A percentile compares a stretch with the other conserved stretches of the same genome.
These are phyloP conservation scores for Ophiostoma sp. DNA, from an alignment of 2,329 filamentous ascomycete species.

Conservation along the genomic window DNA sequence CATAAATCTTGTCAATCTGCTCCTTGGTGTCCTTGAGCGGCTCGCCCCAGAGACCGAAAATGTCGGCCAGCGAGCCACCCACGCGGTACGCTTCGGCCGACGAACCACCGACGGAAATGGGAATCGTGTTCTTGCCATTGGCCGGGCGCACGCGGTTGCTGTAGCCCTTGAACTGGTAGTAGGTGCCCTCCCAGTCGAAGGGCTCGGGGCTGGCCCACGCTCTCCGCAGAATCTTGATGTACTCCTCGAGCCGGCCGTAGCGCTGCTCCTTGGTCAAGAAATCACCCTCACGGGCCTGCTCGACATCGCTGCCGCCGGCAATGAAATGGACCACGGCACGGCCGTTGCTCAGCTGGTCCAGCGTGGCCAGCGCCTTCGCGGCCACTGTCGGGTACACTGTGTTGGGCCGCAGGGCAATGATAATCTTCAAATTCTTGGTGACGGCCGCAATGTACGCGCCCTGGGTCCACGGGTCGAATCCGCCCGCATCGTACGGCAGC, in stretches of 20 bases:
- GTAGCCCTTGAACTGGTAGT: constrained; percentile 61
- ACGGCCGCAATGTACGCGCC: constrained; percentile 58
- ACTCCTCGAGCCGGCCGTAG: constrained; percentile 60
- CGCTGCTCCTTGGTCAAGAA: constrained; percentile 59
- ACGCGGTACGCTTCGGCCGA: constrained; percentile 61
- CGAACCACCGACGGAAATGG: constrained; percentile 60
- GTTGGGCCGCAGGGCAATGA: constrained; percentile 63
- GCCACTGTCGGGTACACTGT: constrained; percentile 63
- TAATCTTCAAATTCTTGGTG: constrained; percentile 61
- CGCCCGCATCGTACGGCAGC: constrained; percentile 58
- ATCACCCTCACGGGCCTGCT: constrained; percentile 62
- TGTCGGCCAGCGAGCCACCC: constrained; percentile 59
- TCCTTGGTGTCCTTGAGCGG: constrained; percentile 63
- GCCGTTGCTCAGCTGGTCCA: constrained; percentile 59
- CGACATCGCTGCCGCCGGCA: constrained; percentile 60
- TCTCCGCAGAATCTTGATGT: constrained; percentile 60
- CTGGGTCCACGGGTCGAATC: constrained; percentile 58
- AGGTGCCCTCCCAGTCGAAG: constrained; percentile 62
- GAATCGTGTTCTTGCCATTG: constrained; percentile 49
- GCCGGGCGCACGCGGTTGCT: constrained; percentile 54
- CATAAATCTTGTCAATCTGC: constrained; percentile 62
- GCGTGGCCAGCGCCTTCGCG: constrained; percentile 61
- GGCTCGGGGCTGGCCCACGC: constrained; percentile 58
- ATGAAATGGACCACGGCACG: constrained; percentile 62
- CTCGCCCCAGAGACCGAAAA: constrained; percentile 65